Conservation (phyloP, 345 rosid genomes). For the Citropsis articulata region DNA sequence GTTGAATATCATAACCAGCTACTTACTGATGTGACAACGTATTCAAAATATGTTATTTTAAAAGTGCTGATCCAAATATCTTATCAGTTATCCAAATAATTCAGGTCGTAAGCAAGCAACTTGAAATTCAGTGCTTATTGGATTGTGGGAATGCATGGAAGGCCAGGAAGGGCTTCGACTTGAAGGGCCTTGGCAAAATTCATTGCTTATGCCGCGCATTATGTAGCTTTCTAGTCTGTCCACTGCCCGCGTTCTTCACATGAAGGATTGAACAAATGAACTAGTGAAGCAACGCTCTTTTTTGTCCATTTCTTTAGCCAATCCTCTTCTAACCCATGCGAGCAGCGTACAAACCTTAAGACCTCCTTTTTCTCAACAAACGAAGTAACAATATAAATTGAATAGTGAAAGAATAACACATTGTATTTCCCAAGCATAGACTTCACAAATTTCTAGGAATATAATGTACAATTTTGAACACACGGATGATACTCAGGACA, state of each 20-base stretch:
- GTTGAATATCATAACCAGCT: neutral
- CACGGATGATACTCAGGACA: neutral
- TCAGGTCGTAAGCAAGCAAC: neutral
- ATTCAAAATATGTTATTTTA: neutral
- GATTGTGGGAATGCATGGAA: too few species aligned
- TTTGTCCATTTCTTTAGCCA: too few species aligned
- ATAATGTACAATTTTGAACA: conserved; percentile 18
- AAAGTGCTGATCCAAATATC: neutral
- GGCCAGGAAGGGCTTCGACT: neutral
- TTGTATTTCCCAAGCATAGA: neutral
- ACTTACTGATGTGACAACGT: neutral
- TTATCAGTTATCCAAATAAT: too few species aligned
- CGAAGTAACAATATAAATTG: neutral
- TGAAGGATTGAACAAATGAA: neutral
- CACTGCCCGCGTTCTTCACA: neutral
- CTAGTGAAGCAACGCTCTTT: too few species aligned
- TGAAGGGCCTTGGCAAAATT: neutral
- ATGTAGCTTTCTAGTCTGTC: neutral
- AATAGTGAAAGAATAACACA: neutral
- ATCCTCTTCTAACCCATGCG: too few species aligned
- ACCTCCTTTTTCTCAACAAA: neutral
- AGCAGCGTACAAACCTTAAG: too few species aligned
- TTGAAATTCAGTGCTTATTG: neutral
- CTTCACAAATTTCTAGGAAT: conserved; percentile 3
- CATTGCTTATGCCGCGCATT: neutral